phyloP scores from a whole-genome alignment of 352 stramenopile species.

The Phytopythium chamaehyphon region DNA sequence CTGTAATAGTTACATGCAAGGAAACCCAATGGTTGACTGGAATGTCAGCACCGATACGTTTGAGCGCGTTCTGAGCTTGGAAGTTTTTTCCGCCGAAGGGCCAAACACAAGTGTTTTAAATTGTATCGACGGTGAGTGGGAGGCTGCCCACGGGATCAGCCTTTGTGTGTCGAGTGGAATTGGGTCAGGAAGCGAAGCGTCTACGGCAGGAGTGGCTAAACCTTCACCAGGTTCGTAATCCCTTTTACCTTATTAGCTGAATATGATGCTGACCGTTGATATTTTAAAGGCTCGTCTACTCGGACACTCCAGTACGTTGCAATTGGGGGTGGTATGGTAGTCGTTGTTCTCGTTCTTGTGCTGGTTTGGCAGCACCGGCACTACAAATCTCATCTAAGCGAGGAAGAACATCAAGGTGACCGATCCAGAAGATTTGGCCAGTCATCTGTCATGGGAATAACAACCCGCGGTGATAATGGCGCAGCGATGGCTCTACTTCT shows the following conservation, averaged over 20 bases:
- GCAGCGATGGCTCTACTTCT: not conserved
- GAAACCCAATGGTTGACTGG: slow-evolving; percentile 23
- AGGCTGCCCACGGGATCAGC: slow-evolving; percentile 15
- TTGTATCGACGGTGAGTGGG: slow-evolving; percentile 16
- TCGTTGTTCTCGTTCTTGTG: slow-evolving; percentile 20
- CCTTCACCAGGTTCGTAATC: not conserved
- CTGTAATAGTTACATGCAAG: slow-evolving; percentile 20
- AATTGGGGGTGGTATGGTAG: slow-evolving; percentile 19
- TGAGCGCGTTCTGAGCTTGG: slow-evolving; percentile 12
- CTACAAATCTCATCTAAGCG: slow-evolving; percentile 2
- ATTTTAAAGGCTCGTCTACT: not conserved
- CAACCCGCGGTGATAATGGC: not conserved
- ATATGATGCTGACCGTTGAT: not conserved
- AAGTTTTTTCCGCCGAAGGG: slow-evolving; percentile 18
- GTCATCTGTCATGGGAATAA: not conserved
- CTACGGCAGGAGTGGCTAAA: not conserved
- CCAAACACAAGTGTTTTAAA: slow-evolving; percentile 1
- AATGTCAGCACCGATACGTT: slow-evolving; percentile 18
- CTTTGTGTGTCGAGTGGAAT: slow-evolving; percentile 20
- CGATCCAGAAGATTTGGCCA: not conserved
- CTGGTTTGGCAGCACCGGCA: slow-evolving; percentile 16
- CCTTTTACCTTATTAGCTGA: not conserved
- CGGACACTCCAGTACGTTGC: slow-evolving; percentile 16
- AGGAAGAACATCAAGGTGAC: not conserved
- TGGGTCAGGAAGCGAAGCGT: not conserved